phyloP scores from a whole-genome alignment of 352 stramenopile species.

The Pythium chondricola region DNA sequence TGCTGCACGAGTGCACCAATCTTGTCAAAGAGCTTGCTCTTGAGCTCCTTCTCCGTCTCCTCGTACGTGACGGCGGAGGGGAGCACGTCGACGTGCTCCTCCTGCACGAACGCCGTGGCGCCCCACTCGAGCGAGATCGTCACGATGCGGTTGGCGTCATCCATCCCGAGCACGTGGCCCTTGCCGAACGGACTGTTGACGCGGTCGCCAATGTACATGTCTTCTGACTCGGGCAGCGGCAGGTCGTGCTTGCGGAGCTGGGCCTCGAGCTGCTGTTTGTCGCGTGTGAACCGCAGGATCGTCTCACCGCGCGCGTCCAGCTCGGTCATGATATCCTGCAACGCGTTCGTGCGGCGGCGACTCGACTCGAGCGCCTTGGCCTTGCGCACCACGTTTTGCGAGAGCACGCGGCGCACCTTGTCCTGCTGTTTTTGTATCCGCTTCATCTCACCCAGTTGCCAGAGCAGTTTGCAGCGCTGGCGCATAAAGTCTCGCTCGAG shows the following conservation, averaged over 20 bases:
- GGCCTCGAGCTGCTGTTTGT: slow-evolving; percentile 56
- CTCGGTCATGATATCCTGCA: slow-evolving; percentile 81
- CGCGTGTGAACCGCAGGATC: slow-evolving; percentile 50
- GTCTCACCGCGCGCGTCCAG: slow-evolving; percentile 47
- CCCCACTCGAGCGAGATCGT: slow-evolving; percentile 38
- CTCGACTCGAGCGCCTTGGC: slow-evolving; percentile 60
- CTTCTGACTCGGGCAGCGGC: slow-evolving; percentile 48
- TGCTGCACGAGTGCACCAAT: slow-evolving; percentile 48
- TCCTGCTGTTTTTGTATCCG: slow-evolving; percentile 67
- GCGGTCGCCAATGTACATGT: slow-evolving; percentile 55
- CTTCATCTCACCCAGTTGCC: slow-evolving; percentile 61
- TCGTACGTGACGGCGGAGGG: slow-evolving; percentile 43
- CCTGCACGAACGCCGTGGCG: slow-evolving; percentile 41
- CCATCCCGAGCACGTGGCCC: slow-evolving; percentile 33
- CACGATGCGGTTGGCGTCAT: slow-evolving; percentile 35
- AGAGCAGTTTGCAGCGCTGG: slow-evolving; percentile 52
- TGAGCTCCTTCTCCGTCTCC: slow-evolving; percentile 47
- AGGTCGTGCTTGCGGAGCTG: slow-evolving; percentile 35
- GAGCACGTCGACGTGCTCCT: slow-evolving; percentile 52
- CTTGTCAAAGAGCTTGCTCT: slow-evolving; percentile 63
- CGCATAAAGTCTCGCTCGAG: slow-evolving; percentile 70
- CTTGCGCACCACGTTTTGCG: slow-evolving; percentile 35
- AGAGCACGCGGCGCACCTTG: slow-evolving; percentile 40
- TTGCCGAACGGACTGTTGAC: slow-evolving; percentile 41
- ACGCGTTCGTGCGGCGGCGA: slow-evolving; percentile 55